Conservation (phyloP, 1,284 basidiomycete species). For the Sporisorium iseilematis-ciliati region DNA sequence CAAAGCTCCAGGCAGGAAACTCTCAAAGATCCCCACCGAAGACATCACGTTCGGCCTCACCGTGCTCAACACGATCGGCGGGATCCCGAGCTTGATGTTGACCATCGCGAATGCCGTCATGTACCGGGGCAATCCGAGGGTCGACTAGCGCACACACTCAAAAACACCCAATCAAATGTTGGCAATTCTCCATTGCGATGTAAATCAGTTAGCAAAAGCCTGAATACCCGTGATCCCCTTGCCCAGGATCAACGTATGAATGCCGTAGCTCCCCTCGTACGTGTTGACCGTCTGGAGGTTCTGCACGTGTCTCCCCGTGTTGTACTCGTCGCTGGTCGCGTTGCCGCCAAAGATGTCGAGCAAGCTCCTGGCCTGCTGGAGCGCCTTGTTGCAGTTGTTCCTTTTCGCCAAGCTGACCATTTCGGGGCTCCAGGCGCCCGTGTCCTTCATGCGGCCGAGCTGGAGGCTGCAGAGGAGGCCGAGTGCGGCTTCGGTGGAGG, state of each 20-base stretch:
- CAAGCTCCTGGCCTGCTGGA: constrained; percentile 52
- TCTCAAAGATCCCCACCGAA: constrained; percentile 15
- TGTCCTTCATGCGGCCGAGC: constrained; percentile 90
- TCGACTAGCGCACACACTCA: constrained; percentile 11
- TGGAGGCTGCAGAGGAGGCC: constrained; percentile 79
- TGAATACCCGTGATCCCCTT: constrained; percentile 88
- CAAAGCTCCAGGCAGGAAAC: neutral
- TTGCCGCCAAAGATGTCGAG: constrained; percentile 76
- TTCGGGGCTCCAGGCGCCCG: constrained; percentile 82
- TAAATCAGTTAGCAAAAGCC: constrained; percentile 75
- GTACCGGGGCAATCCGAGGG: constrained; percentile 42
- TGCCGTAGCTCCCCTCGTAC: constrained; percentile 63
- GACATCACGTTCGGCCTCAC: constrained; percentile 37
- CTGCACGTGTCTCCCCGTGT: constrained; percentile 51
- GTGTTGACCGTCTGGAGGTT: constrained; percentile 65
- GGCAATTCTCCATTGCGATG: too few species aligned
- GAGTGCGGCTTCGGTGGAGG: constrained; percentile 84
- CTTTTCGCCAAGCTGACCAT: constrained; percentile 90
- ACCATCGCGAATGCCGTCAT: constrained; percentile 27
- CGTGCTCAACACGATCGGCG: constrained; percentile 39
- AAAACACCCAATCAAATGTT: neutral
- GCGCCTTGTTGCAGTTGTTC: constrained; percentile 94
- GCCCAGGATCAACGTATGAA: constrained; percentile 80
- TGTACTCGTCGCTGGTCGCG: constrained; percentile 70
- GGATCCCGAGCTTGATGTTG: constrained; percentile 34